phyloP scores from a whole-genome alignment of 2,329 filamentous ascomycete species.

The Aspergillus costaricaensis region DNA sequence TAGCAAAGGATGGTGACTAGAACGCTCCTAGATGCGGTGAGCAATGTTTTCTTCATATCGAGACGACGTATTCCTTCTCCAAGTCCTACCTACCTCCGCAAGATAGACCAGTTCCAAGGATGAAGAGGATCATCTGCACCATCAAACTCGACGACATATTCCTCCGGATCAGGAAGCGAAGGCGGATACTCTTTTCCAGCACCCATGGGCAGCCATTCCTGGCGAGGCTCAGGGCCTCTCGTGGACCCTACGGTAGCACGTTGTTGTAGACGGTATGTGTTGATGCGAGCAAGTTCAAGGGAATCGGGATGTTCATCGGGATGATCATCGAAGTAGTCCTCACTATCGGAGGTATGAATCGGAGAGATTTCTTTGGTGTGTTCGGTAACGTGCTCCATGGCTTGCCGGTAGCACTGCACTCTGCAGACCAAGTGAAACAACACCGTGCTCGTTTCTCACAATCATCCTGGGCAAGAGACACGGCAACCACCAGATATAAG shows the following conservation, averaged over 20 bases:
- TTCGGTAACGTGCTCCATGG: conserved; percentile 1
- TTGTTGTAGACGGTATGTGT: conserved; percentile 26
- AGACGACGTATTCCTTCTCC: neutral
- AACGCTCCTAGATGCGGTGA: conserved; percentile 10
- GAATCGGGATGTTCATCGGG: conserved; percentile 19
- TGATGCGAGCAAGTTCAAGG: conserved; percentile 24
- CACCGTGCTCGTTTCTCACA: neutral
- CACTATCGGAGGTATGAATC: neutral
- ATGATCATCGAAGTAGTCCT: conserved; percentile 2
- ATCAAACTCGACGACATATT: conserved; percentile 60
- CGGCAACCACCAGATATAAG: neutral
- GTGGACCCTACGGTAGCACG: conserved; percentile 26
- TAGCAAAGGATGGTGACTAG: conserved; percentile 39
- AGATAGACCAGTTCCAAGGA: conserved; percentile 54
- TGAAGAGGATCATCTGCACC: conserved; percentile 54
- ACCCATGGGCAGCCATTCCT: conserved; percentile 30
- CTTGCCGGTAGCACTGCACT: neutral
- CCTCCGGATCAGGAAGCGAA: conserved; percentile 50
- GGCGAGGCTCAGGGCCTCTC: conserved; percentile 18
- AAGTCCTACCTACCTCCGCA: conserved; percentile 41
- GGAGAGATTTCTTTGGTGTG: neutral
- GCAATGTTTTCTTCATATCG: neutral
- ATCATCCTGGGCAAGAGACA: neutral
- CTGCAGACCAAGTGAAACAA: neutral
- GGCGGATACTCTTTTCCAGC: conserved; percentile 54